Percentiles rank a stretch among this genome's conserved stretches.
phyloP scores from a whole-genome alignment of 306 rosid species.

The Cicer yamashitae region DNA sequence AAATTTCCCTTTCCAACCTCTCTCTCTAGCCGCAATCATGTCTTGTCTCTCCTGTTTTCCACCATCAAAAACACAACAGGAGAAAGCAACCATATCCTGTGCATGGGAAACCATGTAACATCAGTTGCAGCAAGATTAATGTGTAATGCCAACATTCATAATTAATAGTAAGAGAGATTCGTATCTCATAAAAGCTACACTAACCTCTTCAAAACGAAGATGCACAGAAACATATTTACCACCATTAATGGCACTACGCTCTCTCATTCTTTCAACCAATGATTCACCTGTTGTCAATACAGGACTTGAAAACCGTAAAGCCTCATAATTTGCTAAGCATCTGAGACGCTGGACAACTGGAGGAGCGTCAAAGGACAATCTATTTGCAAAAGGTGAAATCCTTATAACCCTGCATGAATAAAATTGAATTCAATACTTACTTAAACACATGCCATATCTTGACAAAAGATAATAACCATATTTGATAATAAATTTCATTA shows the following conservation, averaged over 20 bases:
- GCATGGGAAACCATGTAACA: slow-evolving; percentile 36
- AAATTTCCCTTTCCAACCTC: slow-evolving; percentile 98
- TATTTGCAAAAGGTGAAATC: slow-evolving; percentile 96
- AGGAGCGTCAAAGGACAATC: slow-evolving; percentile 93
- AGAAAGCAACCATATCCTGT: slow-evolving; percentile 99
- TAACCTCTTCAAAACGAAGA: slow-evolving; percentile 99
- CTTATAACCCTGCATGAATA: slow-evolving; percentile 77
- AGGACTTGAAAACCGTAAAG: slow-evolving; percentile 78
- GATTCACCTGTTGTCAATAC: slow-evolving; percentile 73
- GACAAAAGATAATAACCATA: slow-evolving; percentile 4
- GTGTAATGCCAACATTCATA: slow-evolving; percentile 27
- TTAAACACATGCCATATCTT: slow-evolving; percentile 13
- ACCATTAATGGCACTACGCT: slow-evolving; percentile 75
- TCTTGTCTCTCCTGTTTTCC: slow-evolving; percentile 78
- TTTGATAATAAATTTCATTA: slow-evolving; percentile 25
- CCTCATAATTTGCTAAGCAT: slow-evolving; percentile 93
- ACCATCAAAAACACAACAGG: slow-evolving; percentile 94
- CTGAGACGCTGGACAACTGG: slow-evolving; percentile 89
- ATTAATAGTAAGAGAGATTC: slow-evolving; percentile 23
- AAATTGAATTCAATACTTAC: slow-evolving; percentile 31
- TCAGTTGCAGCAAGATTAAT: slow-evolving; percentile 40
- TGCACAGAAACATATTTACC: slow-evolving; percentile 94
- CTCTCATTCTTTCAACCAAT: slow-evolving; percentile 86
- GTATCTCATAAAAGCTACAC: slow-evolving; percentile 36
- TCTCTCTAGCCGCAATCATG: slow-evolving; percentile 95